Conservation (phyloP, 2,329 filamentous ascomycete genomes). For the Amylocarpus encephaloides region DNA sequence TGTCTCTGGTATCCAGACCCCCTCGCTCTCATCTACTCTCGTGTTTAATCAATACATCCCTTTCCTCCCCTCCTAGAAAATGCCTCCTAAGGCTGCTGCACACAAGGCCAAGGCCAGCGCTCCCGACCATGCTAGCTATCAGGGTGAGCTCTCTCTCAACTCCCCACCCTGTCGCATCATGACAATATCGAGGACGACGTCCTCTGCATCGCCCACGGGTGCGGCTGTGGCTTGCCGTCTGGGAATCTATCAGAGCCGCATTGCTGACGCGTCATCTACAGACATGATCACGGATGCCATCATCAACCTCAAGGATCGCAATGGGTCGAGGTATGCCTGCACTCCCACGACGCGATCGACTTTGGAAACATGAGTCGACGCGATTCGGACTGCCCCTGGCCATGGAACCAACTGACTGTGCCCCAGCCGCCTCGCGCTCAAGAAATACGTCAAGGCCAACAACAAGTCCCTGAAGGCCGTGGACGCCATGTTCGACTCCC, state of each 20-base stretch:
- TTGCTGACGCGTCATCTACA: conserved; percentile 23
- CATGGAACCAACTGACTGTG: conserved; percentile 23
- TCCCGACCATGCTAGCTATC: conserved; percentile 55
- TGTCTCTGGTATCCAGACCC: background rate
- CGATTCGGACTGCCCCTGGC: no score
- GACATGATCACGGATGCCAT: conserved; percentile 32
- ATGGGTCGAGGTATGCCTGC: conserved; percentile 30
- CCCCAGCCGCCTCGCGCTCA: conserved; percentile 56
- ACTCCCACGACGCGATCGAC: conserved; percentile 5
- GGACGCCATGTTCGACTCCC: conserved; percentile 54
- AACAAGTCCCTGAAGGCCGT: conserved; percentile 52
- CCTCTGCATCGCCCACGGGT: conserved; percentile 46
- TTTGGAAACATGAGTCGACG: conserved; percentile 1
- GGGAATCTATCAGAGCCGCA: conserved; percentile 9
- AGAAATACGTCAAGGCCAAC: conserved; percentile 70
- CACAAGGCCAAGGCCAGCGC: conserved; percentile 51
- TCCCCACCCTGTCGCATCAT: conserved; percentile 40
- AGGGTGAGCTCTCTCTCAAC: conserved; percentile 47
- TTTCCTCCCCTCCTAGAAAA: conserved; percentile 33
- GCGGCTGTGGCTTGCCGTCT: conserved; percentile 36
- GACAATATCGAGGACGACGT: conserved; percentile 30
- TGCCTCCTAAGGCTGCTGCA: conserved; percentile 61
- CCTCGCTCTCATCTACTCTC: background rate
- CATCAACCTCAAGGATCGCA: conserved; percentile 30
- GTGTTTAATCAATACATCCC: conserved; percentile 7